Percentiles rank a stretch among this genome's conserved stretches.
These are phyloP conservation scores for Verticillium isaacii DNA, from an alignment of 2,329 filamentous ascomycete genomes.

Conservation along the genomic window DNA sequence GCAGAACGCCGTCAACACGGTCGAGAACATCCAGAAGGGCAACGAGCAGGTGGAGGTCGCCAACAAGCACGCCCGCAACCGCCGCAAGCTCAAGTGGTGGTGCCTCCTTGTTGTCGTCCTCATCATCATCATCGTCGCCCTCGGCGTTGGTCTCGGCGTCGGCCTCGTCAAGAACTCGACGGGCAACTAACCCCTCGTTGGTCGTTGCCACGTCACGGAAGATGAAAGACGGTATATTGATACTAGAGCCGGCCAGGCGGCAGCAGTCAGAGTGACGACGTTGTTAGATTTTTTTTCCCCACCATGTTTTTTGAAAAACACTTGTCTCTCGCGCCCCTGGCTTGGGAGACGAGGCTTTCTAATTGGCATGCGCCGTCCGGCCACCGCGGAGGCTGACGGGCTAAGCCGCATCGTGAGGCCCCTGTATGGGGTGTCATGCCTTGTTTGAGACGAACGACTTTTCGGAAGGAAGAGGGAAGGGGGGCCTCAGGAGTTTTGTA, in stretches of 20 bases:
- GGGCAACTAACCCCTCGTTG: not conserved
- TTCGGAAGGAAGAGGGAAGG: not conserved
- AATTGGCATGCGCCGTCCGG: not conserved
- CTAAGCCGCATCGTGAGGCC: not conserved
- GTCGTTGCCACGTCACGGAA: not conserved
- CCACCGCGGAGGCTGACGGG: not conserved
- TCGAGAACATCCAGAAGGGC: slow-evolving; percentile 61
- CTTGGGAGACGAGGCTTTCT: not conserved
- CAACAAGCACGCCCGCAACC: slow-evolving; percentile 60
- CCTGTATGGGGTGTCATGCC: not conserved
- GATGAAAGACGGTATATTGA: not conserved
- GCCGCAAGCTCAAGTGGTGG: slow-evolving; percentile 79
- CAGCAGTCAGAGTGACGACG: not conserved
- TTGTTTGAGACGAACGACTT: not conserved
- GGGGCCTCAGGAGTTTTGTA: slow-evolving; percentile 1
- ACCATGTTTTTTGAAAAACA: not conserved
- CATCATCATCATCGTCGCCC: slow-evolving; percentile 50
- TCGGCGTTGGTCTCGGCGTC: slow-evolving; percentile 51
- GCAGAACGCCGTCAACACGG: slow-evolving; percentile 60
- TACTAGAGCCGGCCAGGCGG: not conserved
- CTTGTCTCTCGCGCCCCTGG: not conserved
- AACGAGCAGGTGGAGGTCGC: slow-evolving; percentile 66
- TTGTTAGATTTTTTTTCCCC: not conserved
- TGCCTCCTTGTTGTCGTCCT: slow-evolving; percentile 59
- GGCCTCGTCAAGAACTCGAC: slow-evolving; percentile 3